Percentiles rank a stretch among this genome's conserved stretches.
phyloP scores from a whole-genome alignment of 2,329 filamentous ascomycete genomes.

The Harringtonia lauricola region DNA sequence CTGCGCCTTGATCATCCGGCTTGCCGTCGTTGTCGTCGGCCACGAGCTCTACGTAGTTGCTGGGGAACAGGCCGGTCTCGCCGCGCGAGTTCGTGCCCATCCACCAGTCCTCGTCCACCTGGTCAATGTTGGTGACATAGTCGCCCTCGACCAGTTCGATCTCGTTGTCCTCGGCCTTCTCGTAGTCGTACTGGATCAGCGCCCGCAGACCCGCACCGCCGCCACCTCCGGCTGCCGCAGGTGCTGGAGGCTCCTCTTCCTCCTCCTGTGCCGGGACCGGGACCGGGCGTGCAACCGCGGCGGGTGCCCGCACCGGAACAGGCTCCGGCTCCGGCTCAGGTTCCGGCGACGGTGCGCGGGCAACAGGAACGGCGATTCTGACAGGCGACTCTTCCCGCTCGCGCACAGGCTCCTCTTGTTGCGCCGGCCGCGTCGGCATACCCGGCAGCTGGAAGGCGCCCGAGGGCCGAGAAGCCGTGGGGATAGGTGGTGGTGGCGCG shows the following conservation, averaged over 20 bases:
- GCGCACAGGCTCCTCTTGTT: slow-evolving; percentile 42
- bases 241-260: slow-evolving; percentile 34
- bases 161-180: slow-evolving; percentile 96
- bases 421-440: slow-evolving; percentile 47
- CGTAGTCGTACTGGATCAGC: slow-evolving; percentile 85
- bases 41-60: slow-evolving; percentile 89
- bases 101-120: slow-evolving; percentile 99
- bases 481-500: slow-evolving; percentile 50
- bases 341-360: slow-evolving; percentile 44
- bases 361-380: slow-evolving; percentile 75
- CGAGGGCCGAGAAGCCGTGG: slow-evolving; percentile 57
- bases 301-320: slow-evolving; percentile 45
- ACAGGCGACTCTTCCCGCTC: slow-evolving; percentile 60
- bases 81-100: slow-evolving; percentile 80
- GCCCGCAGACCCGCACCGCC: slow-evolving; percentile 49
- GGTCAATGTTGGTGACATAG: slow-evolving; percentile 81
- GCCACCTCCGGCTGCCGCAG: slow-evolving; percentile 22
- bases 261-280: slow-evolving; percentile 49
- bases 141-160: slow-evolving; percentile 84
- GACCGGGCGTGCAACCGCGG: slow-evolving; percentile 32
- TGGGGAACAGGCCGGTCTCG: slow-evolving; percentile 85
- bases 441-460: slow-evolving; percentile 72
- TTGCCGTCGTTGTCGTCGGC: slow-evolving; percentile 37
- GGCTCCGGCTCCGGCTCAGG: slow-evolving; percentile 7
- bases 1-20: slow-evolving; percentile 3